Conservation (phyloP, 345 rosid genomes). For the Ricinus communis region DNA sequence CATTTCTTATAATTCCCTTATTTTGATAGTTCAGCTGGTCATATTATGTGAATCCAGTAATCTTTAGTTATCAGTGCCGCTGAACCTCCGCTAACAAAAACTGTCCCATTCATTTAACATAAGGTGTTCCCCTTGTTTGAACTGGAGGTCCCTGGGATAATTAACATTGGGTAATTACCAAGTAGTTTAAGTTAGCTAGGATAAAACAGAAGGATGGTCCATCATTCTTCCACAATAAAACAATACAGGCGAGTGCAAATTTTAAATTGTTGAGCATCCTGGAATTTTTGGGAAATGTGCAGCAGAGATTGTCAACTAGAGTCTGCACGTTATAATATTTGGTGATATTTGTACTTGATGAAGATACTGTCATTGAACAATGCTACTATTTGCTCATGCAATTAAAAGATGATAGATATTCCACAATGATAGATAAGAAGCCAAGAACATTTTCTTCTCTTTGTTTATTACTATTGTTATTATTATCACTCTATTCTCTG, state of each 20-base stretch:
- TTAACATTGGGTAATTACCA: background rate
- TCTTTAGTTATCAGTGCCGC: slow-evolving; percentile 3
- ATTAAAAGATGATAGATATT: background rate
- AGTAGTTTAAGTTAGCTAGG: background rate
- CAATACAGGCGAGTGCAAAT: background rate
- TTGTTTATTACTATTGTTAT: background rate
- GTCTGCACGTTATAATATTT: background rate
- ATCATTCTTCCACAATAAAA: background rate
- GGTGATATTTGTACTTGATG: background rate
- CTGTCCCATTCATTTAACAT: background rate
- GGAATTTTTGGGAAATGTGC: background rate
- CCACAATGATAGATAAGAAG: background rate
- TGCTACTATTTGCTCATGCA: background rate
- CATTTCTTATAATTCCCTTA: slow-evolving; percentile 9
- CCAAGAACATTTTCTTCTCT: background rate
- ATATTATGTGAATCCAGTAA: background rate
- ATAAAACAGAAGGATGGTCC: no score
- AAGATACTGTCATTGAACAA: background rate
- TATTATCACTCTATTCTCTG: background rate
- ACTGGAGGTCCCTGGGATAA: background rate
- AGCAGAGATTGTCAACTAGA: background rate
- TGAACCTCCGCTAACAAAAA: background rate
- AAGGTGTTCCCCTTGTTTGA: background rate
- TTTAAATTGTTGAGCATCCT: background rate
- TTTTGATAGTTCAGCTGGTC: background rate